Conservation (phyloP, 257 asterid genomes). For the Solanum lycopersicoides region DNA sequence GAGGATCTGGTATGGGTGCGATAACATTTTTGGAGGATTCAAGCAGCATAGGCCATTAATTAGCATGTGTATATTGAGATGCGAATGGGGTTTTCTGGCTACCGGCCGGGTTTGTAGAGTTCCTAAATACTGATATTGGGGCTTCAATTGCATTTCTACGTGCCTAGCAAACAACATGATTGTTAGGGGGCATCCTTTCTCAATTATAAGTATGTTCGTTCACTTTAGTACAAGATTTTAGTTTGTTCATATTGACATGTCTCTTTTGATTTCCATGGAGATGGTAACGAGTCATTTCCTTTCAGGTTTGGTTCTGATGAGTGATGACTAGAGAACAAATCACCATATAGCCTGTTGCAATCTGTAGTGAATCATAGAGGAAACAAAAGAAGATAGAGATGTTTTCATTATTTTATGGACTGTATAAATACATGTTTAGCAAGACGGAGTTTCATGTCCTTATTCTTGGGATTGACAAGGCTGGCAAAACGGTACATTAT, state of each 20-base stretch:
- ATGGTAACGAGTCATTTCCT: background rate
- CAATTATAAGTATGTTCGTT: background rate
- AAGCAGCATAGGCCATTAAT: background rate
- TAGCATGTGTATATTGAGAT: background rate
- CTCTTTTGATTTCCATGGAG: background rate
- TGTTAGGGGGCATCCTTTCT: background rate
- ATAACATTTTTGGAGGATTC: background rate
- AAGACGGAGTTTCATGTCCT: conserved; percentile 89
- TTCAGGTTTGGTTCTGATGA: background rate
- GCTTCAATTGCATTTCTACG: background rate
- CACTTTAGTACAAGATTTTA: background rate
- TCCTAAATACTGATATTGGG: background rate
- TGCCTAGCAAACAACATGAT: background rate
- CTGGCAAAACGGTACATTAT: conserved; percentile 72
- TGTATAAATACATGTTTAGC: conserved; percentile 74
- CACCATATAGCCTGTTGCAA: background rate
- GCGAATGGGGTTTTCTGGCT: background rate
- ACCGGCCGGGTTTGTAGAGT: background rate
- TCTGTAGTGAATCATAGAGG: conserved; percentile 1
- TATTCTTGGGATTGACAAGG: conserved; percentile 91
- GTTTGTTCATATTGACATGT: background rate
- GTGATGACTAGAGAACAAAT: background rate
- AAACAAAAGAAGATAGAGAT: conserved; percentile 26
- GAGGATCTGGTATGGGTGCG: background rate
- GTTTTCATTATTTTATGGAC: conserved; percentile 85